Percentiles rank a stretch among this genome's conserved stretches.
phyloP scores from a whole-genome alignment of 495 filamentous ascomycete species.

The Talaromyces borbonicus region DNA sequence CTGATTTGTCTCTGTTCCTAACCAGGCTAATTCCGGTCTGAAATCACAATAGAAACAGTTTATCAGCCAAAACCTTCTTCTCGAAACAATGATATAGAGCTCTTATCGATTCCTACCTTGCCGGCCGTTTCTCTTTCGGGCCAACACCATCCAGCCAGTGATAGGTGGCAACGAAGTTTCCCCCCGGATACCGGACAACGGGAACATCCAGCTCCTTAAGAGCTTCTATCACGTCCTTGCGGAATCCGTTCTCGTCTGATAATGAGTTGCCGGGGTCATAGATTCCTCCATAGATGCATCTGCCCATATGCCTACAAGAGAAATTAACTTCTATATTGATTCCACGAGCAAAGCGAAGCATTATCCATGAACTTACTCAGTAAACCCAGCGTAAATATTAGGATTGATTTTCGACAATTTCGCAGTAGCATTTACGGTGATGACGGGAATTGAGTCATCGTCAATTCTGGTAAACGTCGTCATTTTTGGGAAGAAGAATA shows the following conservation, averaged over 20 bases:
- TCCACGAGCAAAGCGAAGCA: background rate
- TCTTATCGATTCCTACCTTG: conserved; percentile 24
- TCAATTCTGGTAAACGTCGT: conserved; percentile 58
- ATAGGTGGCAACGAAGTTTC: conserved; percentile 74
- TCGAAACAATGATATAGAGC: background rate
- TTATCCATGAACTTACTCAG: conserved; percentile 42
- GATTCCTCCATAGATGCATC: conserved; percentile 78
- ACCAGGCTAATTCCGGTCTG: conserved; percentile 66
- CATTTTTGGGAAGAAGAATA: conserved; percentile 31
- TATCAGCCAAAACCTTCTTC: background rate
- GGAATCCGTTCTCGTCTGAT: conserved; percentile 65
- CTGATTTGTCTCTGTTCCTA: conserved; percentile 61
- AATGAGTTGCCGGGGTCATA: conserved; percentile 63
- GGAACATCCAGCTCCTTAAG: conserved; percentile 61
- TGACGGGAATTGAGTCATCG: conserved; percentile 45
- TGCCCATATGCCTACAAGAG: conserved; percentile 60
- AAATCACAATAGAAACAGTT: background rate
- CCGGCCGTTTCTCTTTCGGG: conserved; percentile 54
- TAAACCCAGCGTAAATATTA: conserved; percentile 69
- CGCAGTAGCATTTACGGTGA: conserved; percentile 49
- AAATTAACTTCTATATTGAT: conserved; percentile 7
- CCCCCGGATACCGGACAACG: conserved; percentile 69
- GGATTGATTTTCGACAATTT: conserved; percentile 59
- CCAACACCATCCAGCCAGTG: conserved; percentile 76
- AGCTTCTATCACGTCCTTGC: conserved; percentile 62